These are phyloP conservation scores for Hortiboletus campestris DNA, from an alignment of 768 basidiomycete species.

Conservation along the genomic window DNA sequence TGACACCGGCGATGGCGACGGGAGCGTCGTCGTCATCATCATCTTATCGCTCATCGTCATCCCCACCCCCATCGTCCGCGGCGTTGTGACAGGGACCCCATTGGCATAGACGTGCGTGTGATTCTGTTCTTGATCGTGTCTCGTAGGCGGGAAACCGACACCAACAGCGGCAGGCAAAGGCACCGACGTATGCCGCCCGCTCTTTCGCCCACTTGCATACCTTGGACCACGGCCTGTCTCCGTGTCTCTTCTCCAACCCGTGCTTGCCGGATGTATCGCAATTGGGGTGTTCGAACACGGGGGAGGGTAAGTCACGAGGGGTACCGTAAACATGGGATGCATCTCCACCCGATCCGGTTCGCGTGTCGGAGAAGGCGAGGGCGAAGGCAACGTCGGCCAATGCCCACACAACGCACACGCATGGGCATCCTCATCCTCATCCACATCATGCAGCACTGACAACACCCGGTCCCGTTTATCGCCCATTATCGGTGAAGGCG, in stretches of 20 bases:
- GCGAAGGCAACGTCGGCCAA: neutral
- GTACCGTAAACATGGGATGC: constrained; percentile 32
- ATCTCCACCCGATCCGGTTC: neutral
- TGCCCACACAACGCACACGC: constrained; percentile 24
- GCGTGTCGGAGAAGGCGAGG: neutral
- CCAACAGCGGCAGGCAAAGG: neutral
- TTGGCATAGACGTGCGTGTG: neutral
- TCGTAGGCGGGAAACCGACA: neutral
- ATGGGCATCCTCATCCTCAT: neutral
- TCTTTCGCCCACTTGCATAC: neutral
- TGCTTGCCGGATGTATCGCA: neutral
- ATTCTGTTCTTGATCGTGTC: neutral
- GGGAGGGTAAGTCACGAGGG: constrained; percentile 7
- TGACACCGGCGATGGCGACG: neutral
- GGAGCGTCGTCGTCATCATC: neutral
- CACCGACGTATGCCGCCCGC: neutral
- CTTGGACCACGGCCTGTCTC: neutral
- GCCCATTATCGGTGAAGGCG: constrained; percentile 2
- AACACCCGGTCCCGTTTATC: neutral
- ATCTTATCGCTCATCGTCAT: neutral
- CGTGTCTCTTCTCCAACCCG: neutral
- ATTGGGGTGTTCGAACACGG: neutral
- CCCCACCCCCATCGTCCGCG: neutral
- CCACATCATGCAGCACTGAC: neutral
- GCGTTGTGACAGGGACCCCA: neutral